A percentile compares a stretch with the other conserved stretches of the same genome.
Evolutionary conservation across 2,329 filamentous ascomycete species (phyloP).

Genomic region (Tolypocladium sp.): DNA sequence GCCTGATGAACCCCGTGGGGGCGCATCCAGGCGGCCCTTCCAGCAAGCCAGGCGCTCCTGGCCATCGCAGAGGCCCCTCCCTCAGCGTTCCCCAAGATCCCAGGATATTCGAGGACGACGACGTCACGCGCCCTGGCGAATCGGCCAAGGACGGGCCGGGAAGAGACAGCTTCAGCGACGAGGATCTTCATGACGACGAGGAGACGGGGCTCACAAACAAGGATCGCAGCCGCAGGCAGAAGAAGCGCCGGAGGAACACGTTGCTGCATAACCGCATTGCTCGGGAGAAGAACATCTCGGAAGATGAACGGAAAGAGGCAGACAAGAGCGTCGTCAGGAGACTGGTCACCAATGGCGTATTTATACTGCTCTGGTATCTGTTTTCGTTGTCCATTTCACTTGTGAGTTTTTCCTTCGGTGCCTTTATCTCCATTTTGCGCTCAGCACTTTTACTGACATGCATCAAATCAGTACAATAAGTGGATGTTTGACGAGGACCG

Average conservation of each 20-base stretch:
- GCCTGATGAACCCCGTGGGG: constrained; percentile 33
- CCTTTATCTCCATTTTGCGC: neutral
- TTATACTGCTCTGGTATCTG: constrained; percentile 81
- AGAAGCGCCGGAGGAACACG: constrained; percentile 58
- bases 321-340: constrained; percentile 63
- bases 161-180: constrained; percentile 55
- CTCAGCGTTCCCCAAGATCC: constrained; percentile 25
- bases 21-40: neutral
- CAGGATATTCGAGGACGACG: constrained; percentile 37
- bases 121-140: constrained; percentile 13
- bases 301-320: constrained; percentile 65
- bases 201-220: constrained; percentile 76
- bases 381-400: constrained; percentile 92
- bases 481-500: constrained; percentile 93
- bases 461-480: constrained; percentile 73
- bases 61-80: constrained; percentile 1
- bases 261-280: constrained; percentile 62
- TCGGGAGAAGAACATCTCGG: constrained; percentile 49
- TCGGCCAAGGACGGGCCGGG: constrained; percentile 21
- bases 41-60: neutral
- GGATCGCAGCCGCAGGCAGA: constrained; percentile 59
- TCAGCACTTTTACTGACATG: constrained; percentile 9
- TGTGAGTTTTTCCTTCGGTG: constrained; percentile 41
- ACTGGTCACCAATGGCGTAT: constrained; percentile 62
- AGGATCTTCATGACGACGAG: constrained; percentile 75